Evolutionary conservation across 2,329 filamentous ascomycete genomes (phyloP), one percentile per base, ranked within the genome.

Genomic region (Tolypocladium ophioglossoides): DNA sequence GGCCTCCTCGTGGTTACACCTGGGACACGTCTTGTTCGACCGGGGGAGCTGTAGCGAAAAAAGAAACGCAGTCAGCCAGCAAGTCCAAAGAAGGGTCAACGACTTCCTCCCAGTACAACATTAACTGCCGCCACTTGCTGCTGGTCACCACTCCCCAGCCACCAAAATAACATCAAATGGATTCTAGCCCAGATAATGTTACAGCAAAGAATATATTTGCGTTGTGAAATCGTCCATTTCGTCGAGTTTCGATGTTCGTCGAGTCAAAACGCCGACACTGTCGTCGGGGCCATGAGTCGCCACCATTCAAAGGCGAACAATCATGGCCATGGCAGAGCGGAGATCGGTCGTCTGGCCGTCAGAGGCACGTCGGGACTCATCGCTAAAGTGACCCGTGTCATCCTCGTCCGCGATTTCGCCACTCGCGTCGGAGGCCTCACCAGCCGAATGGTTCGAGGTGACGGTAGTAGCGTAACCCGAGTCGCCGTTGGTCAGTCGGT

Each of bases 1-100:
- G 48, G 91, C 91, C 74, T 97, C 91, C 63, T 84, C 83, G 70
- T 94, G 87, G 61, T 82, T 80, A 78, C 95, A 99, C 62, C 78
- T 80, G 52, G 91, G 90, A 74, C 94, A 99, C 57, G 80, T 80
- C 73, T 88, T 90, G 69, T 90, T 89, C 64, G 90, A 86, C 65
- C 91, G 86, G 60, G 94, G 94, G 70, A 97, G 88, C 91, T 96
- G 82, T 68, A 78, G 63, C 56, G 62, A 58, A 63, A 62, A 66
- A 66, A 66, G 62, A 62, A 69, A 62, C 61, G 61, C 54, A 62
- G 73, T 78, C 72, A 78, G 76, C 73, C 66, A 70, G 63, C 66
- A 63, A 59, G 60, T 63, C 62, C 58, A 58, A 61, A 64, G 55
- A 60, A 58, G 58, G 56, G 59, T 44, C 27, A 54, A 60, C 61